phyloP scores from a whole-genome alignment of 192 early-diverging fungal species.

The Coemansia sp. region DNA sequence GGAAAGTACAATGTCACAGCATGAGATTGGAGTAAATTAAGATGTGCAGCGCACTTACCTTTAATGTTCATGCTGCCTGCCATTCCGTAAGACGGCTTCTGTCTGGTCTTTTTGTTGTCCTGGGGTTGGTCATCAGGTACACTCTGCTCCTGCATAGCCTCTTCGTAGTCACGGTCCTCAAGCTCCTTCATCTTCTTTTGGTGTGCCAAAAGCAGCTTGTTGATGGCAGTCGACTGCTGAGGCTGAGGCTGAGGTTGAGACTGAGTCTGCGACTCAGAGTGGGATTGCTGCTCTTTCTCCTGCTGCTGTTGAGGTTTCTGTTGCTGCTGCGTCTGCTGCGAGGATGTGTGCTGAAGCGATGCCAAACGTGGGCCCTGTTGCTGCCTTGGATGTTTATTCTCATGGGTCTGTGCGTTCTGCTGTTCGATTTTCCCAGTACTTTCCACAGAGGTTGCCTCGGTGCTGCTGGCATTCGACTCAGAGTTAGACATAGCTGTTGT shows the following conservation, averaged over 20 bases:
- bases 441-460: no score
- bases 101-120: neutral
- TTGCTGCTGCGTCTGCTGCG: constrained; percentile 8
- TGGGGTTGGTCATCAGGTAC: neutral
- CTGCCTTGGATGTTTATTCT: neutral
- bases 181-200: constrained; percentile 5
- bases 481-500: neutral
- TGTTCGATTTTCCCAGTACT: neutral
- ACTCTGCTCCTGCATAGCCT: constrained; percentile 2
- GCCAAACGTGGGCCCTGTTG: constrained; percentile 12
- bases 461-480: neutral
- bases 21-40: no score
- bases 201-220: constrained; percentile 2
- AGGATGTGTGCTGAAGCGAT: constrained; percentile 33
- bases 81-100: constrained; percentile 1
- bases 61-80: constrained; percentile 6
- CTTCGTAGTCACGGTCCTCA: neutral
- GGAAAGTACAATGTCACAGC: no score
- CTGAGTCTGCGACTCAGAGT: neutral
- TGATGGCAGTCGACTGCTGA: constrained; percentile 1
- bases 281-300: neutral
- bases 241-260: neutral
- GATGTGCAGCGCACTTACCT: constrained; percentile 13
- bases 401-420: neutral
- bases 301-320: neutral